phyloP scores from a whole-genome alignment of 768 basidiomycete species.

The Lactarius evosmus region DNA sequence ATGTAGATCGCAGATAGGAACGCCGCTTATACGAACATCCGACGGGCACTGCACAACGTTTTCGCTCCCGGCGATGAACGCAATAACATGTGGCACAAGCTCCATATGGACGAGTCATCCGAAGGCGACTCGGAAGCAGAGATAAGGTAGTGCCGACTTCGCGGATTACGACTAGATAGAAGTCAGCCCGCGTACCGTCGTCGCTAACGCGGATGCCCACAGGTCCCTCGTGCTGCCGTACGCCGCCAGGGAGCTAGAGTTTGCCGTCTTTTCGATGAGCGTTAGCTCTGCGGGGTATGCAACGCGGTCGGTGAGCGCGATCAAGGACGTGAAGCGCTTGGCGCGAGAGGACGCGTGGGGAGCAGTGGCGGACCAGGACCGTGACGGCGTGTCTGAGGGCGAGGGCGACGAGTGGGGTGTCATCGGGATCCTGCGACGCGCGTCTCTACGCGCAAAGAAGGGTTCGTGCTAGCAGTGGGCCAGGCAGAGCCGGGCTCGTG shows the following conservation, averaged over 20 bases:
- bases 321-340: slow-evolving; percentile 11
- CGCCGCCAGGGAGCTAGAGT: slow-evolving; percentile 48
- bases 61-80: slow-evolving; percentile 34
- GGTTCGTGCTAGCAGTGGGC: background rate
- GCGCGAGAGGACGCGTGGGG: slow-evolving; percentile 3
- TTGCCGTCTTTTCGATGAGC: slow-evolving; percentile 46
- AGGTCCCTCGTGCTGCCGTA: slow-evolving; percentile 44
- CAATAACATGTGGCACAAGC: slow-evolving; percentile 34
- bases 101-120: slow-evolving; percentile 25
- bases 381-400: background rate
- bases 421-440: slow-evolving; percentile 8
- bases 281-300: slow-evolving; percentile 50
- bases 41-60: slow-evolving; percentile 39
- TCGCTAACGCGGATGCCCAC: background rate
- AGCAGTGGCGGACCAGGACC: background rate
- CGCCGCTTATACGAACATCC: slow-evolving; percentile 40
- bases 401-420: slow-evolving; percentile 13
- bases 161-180: background rate
- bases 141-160: slow-evolving; percentile 9
- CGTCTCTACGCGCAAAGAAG: background rate
- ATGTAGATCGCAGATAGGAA: slow-evolving; percentile 20
- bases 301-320: slow-evolving; percentile 24
- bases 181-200: background rate
- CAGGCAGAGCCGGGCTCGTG: background rate
- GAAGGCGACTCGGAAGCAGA: slow-evolving; percentile 32